phyloP scores from a whole-genome alignment of 208 protist genomes.

The Leishmania lainsoni region DNA sequence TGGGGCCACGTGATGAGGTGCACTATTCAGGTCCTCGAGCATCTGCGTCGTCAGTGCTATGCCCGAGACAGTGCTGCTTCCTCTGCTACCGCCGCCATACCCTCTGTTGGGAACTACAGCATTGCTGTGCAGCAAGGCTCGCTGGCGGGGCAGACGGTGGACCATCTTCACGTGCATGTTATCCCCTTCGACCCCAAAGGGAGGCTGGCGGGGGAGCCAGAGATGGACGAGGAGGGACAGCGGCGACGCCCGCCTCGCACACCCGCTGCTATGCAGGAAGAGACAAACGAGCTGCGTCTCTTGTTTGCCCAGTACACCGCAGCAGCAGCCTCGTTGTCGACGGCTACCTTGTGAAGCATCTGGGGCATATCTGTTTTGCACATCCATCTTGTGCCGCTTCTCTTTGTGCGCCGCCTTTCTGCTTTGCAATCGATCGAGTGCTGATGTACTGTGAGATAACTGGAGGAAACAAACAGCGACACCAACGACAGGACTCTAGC shows the following conservation, averaged over 20 bases:
- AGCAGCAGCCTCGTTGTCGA: neutral
- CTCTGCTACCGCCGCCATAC: neutral
- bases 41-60: conserved; percentile 18
- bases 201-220: conserved; percentile 69
- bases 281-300: conserved; percentile 46
- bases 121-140: conserved; percentile 80
- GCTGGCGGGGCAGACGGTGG: conserved; percentile 79
- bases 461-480: neutral
- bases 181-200: conserved; percentile 81
- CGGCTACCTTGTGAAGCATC: neutral
- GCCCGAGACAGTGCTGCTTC: neutral
- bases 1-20: conserved; percentile 67
- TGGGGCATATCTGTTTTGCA: neutral
- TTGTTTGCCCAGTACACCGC: conserved; percentile 41
- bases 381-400: neutral
- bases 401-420: neutral
- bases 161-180: conserved; percentile 82
- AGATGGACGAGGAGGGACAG: conserved; percentile 65
- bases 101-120: conserved; percentile 50
- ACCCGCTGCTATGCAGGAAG: conserved; percentile 52
- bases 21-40: conserved; percentile 65
- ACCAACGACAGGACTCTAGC: neutral
- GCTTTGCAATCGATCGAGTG: neutral
- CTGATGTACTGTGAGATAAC: neutral
- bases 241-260: conserved; percentile 49